Base-by-base conservation (phyloP, 257 asterid genomes). In the Nicotiana attenuata region DNA sequence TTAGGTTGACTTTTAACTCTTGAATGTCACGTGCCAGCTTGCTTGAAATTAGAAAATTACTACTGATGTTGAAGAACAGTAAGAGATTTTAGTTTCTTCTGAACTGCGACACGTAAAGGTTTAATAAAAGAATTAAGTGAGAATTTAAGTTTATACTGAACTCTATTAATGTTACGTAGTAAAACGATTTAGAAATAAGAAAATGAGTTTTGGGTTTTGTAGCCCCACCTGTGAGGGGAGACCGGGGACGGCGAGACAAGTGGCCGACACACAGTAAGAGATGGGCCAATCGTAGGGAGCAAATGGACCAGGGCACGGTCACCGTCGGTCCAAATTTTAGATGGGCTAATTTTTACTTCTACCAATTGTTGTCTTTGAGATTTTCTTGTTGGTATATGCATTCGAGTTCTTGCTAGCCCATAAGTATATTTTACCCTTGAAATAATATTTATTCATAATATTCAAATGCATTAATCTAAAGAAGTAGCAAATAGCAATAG, bases 231-330 rank as follows among this genome's bases (percentile, higher is more conserved):
- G 61, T 20, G 78, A 80, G 82, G 64, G 82, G 35, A 57, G 81
- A 45, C 71, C 82, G 82, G 73, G 82, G 52, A 66, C 56, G 65
- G 84, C 78, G 31, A 73, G 71, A 41, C 35, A 60, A 73, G 60
- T 63, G 47, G 81, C 84, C 71, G 84, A 81, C 84, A 71, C 35
- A 68, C 47, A 81, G 80, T 26, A 52, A 56, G 26, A 67, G 57
- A 67, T 81, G 73, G 84, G 81, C 61, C 80, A 60, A 10, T 20
- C 19, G 9, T 14, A 57, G 84, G 81, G 41, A 71, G 69, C 79
- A 71, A 45, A 69, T 75, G 80, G 84, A 71, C 80, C 84, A 75
- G 7, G 33, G 75, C 84, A 81, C 66, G 50, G 81, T 81, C 59
- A 81, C 59, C 15, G 71, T 73, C 63, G 79, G 79, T 73, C 61